phyloP scores from a whole-genome alignment of 139 green algal species.

The Pleodorina starrii region DNA sequence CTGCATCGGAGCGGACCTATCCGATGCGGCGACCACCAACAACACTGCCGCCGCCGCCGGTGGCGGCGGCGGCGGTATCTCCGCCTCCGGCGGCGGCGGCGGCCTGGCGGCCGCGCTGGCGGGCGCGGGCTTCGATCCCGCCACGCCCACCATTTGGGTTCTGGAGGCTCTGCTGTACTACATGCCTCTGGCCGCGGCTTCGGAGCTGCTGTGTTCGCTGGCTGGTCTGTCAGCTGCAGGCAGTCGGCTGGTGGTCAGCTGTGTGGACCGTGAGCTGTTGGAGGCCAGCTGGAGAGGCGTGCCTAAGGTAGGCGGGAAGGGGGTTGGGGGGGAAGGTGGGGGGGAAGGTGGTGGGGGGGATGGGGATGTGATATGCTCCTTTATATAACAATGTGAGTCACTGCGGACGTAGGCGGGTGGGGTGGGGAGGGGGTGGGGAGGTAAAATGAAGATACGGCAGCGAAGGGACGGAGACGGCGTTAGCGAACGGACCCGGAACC shows the following conservation, averaged over 20 bases:
- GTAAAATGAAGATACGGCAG: too few relatives aligned
- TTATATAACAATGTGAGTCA: not conserved
- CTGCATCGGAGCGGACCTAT: conserved; percentile 50
- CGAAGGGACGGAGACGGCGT: too few relatives aligned
- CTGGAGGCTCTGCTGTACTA: conserved; percentile 65
- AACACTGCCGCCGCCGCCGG: too few relatives aligned
- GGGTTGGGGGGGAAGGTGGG: not conserved
- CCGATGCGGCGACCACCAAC: too few relatives aligned
- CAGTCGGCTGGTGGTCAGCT: conserved; percentile 55
- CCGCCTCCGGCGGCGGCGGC: not conserved
- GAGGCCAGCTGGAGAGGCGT: conserved; percentile 27
- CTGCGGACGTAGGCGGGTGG: not conserved
- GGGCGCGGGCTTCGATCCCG: not conserved
- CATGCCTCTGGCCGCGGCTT: conserved; percentile 42
- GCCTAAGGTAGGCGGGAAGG: not conserved
- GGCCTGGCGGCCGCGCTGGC: conserved; percentile 25
- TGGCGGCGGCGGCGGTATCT: too few relatives aligned
- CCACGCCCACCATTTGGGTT: conserved; percentile 40
- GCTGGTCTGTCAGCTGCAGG: conserved; percentile 37
- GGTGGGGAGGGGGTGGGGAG: too few relatives aligned
- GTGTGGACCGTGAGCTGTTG: conserved; percentile 58
- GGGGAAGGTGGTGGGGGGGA: too few relatives aligned
- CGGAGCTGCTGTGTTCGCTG: conserved; percentile 6
- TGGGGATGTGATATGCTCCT: not conserved
- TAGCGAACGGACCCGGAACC: not conserved